phyloP scores from a whole-genome alignment of 2,329 filamentous ascomycete genomes.

The Botryotinia calthae region DNA sequence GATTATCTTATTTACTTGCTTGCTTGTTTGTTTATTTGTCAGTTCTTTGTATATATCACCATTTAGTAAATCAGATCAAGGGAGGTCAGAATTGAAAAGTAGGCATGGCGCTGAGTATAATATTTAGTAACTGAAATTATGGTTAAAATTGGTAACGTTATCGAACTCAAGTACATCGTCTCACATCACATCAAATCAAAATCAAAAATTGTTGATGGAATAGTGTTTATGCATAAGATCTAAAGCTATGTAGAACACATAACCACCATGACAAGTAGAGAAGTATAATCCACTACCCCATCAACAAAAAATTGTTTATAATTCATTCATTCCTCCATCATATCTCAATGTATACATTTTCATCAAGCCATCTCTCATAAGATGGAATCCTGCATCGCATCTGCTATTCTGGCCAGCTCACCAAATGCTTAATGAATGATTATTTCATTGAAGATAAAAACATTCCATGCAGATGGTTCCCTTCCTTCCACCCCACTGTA shows the following conservation, averaged over 20 bases:
- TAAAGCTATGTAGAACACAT: conserved; percentile 34
- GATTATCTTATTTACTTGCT: not conserved
- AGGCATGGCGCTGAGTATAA: not conserved
- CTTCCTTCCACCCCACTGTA: conserved; percentile 37
- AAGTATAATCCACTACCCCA: not conserved
- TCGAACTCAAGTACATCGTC: not conserved
- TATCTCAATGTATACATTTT: conserved; percentile 27
- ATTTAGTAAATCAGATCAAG: not conserved
- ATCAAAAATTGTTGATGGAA: conserved; percentile 21
- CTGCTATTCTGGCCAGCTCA: conserved; percentile 35
- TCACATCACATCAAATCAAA: not conserved
- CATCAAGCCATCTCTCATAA: conserved; percentile 15
- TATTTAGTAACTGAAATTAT: not conserved
- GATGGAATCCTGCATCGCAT: conserved; percentile 25
- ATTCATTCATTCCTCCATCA: conserved; percentile 23
- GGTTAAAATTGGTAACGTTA: not conserved
- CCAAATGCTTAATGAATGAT: conserved; percentile 27
- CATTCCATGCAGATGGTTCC: conserved; percentile 34
- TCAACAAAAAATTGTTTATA: conserved; percentile 20
- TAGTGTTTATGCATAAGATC: conserved; percentile 25
- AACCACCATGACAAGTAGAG: conserved; percentile 27
- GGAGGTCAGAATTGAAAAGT: not conserved
- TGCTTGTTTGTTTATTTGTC: too few relatives aligned
- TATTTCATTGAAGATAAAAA: conserved; percentile 29
- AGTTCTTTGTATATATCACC: too few relatives aligned